These are phyloP conservation scores for Phoenix roebelenii DNA, from an alignment of 176 grass and related monocot species.

Conservation along the genomic window DNA sequence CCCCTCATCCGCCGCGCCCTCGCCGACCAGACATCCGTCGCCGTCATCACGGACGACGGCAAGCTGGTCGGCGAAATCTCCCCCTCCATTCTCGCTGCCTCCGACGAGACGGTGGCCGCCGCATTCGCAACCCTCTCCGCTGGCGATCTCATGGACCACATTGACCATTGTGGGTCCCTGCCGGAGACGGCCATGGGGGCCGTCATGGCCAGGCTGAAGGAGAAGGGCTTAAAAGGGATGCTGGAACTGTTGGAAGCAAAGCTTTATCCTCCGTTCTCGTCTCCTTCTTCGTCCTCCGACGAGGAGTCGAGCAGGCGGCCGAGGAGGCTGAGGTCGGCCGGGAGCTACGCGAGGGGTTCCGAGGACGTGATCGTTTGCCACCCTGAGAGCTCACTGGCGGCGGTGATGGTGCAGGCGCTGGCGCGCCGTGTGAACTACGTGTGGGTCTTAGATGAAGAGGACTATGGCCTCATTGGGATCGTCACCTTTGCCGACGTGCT, in stretches of 20 bases:
- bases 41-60: constrained; percentile 21
- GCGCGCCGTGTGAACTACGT: constrained; percentile 56
- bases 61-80: constrained; percentile 57
- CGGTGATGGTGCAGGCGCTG: constrained; percentile 60
- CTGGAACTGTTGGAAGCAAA: constrained; percentile 35
- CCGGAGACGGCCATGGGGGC: constrained; percentile 14
- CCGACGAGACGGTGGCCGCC: constrained; percentile 28
- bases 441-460: constrained; percentile 46
- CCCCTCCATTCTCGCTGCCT: constrained; percentile 34
- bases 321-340: constrained; percentile 15
- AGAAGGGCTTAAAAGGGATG: constrained; percentile 29
- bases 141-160: constrained; percentile 34
- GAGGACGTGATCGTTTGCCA: constrained; percentile 47
- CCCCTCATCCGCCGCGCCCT: constrained; percentile 32
- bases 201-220: constrained; percentile 25
- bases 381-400: constrained; percentile 53
- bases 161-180: constrained; percentile 17
- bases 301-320: constrained; percentile 15
- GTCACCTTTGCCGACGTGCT: constrained; percentile 53
- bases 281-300: constrained; percentile 16
- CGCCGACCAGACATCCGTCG: constrained; percentile 33
- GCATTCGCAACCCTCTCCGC: constrained; percentile 40
- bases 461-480: constrained; percentile 32
- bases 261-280: constrained; percentile 1
- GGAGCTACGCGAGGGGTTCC: constrained; percentile 14